Conservation (phyloP, 352 stramenopile species). For the Phytophthora cajani region DNA sequence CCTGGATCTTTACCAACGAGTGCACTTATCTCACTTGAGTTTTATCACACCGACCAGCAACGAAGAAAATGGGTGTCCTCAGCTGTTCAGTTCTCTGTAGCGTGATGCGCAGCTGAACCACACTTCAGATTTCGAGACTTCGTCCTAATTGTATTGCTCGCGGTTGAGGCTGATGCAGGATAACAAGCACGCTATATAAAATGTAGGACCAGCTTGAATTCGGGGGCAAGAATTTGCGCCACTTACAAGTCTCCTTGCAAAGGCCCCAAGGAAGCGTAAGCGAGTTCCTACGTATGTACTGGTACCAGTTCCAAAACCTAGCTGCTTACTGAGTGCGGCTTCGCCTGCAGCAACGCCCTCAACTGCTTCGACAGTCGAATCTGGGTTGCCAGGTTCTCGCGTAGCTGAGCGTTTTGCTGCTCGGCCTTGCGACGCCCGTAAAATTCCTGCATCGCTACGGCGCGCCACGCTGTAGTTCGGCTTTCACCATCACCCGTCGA, state of each 20-base stretch:
- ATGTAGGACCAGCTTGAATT: too few species aligned
- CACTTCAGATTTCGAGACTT: too few species aligned
- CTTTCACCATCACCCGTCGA: background rate
- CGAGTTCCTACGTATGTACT: background rate
- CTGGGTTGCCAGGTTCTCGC: conserved; percentile 7
- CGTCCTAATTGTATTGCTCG: too few species aligned
- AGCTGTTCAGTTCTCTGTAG: too few species aligned
- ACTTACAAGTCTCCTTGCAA: background rate
- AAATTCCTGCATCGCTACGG: conserved; percentile 9
- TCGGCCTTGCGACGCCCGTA: conserved; percentile 7
- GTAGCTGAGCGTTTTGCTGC: conserved; percentile 8
- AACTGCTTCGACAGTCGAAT: conserved; percentile 8
- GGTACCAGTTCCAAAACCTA: background rate
- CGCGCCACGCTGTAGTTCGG: background rate
- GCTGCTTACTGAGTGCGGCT: background rate
- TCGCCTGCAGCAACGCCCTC: conserved; percentile 3
- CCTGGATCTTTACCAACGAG: too few species aligned
- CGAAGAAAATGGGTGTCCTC: too few species aligned
- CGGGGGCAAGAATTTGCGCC: background rate
- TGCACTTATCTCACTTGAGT: too few species aligned
- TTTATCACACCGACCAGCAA: too few species aligned
- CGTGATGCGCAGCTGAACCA: too few species aligned
- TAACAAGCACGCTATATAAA: too few species aligned
- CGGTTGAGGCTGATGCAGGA: too few species aligned
- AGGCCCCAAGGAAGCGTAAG: background rate